Percentiles rank a stretch among this genome's conserved stretches.
Evolutionary conservation across 805 yeast genomes (phyloP).

Genomic region (Wickerhamiella vanderwaltii): DNA sequence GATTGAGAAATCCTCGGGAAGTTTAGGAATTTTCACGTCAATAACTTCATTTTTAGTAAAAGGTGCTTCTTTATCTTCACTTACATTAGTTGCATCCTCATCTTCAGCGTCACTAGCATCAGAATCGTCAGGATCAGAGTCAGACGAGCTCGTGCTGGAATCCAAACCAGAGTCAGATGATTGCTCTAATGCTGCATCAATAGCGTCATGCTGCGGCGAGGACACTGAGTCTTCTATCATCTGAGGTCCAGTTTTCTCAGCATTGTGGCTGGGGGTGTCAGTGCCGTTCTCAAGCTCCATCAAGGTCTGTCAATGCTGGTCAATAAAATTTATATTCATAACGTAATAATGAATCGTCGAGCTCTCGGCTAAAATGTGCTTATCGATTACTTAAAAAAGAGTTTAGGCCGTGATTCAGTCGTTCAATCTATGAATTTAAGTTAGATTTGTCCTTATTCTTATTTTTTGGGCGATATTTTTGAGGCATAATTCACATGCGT

Average conservation of each 20-base stretch:
- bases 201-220: constrained; percentile 11
- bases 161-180: constrained; percentile 20
- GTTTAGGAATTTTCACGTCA: constrained; percentile 52
- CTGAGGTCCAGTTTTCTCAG: too few relatives aligned
- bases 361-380: too few relatives aligned
- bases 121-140: constrained; percentile 20
- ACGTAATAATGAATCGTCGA: too few relatives aligned
- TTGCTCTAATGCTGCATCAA: constrained; percentile 16
- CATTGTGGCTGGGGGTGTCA: too few relatives aligned
- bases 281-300: too few relatives aligned
- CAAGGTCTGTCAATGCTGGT: too few relatives aligned
- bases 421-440: too few relatives aligned
- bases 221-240: too few relatives aligned
- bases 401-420: too few relatives aligned
- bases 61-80: constrained; percentile 39
- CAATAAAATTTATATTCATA: too few relatives aligned
- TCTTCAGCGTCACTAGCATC: constrained; percentile 22
- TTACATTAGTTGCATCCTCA: constrained; percentile 17
- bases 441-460: neutral
- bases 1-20: constrained; percentile 57
- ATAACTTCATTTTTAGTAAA: constrained; percentile 62
- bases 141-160: constrained; percentile 13
- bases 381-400: too few relatives aligned
- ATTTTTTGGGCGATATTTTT: neutral
- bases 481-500: too few relatives aligned